A percentile compares a stretch with the other conserved stretches of the same genome.
Conservation (phyloP, 78 protist genomes). For the Dictyostelium intermedium region DNA sequence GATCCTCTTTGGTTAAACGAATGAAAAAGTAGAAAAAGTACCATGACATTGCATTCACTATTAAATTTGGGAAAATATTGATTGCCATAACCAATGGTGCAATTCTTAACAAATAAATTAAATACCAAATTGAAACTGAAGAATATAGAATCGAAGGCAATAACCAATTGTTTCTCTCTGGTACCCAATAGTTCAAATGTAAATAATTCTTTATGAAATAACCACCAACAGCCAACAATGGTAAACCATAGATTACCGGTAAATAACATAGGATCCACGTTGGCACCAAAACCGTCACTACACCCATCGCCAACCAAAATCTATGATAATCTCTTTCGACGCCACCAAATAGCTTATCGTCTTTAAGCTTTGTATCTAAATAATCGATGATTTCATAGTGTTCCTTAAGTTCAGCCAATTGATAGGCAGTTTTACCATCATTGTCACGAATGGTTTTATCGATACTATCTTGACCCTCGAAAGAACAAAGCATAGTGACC, state of each 20-base stretch:
- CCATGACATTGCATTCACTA: slow-evolving; percentile 4
- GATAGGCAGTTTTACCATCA: slow-evolving; percentile 12
- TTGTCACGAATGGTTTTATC: slow-evolving; percentile 3
- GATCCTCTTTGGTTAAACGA: background rate
- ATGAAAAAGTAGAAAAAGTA: slow-evolving; percentile 28
- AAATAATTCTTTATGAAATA: background rate
- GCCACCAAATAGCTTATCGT: background rate
- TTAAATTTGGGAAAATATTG: background rate
- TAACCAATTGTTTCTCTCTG: slow-evolving; percentile 41
- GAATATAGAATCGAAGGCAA: slow-evolving; percentile 16
- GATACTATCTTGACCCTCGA: background rate
- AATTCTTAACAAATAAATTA: background rate
- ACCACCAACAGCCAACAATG: slow-evolving; percentile 12
- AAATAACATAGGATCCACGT: background rate
- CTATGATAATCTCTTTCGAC: background rate
- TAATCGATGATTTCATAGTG: slow-evolving; percentile 7
- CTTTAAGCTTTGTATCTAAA: background rate
- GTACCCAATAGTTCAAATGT: slow-evolving; percentile 24
- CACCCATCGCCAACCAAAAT: slow-evolving; percentile 5
- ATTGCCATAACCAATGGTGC: background rate
- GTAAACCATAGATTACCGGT: background rate
- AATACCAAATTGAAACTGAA: slow-evolving; percentile 15
- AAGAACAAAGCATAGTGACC: slow-evolving; percentile 1
- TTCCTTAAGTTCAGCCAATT: background rate
- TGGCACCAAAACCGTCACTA: background rate